These are phyloP conservation scores for Diaporthe capsici DNA, from an alignment of 2,329 filamentous ascomycete genomes.

Conservation along the genomic window DNA sequence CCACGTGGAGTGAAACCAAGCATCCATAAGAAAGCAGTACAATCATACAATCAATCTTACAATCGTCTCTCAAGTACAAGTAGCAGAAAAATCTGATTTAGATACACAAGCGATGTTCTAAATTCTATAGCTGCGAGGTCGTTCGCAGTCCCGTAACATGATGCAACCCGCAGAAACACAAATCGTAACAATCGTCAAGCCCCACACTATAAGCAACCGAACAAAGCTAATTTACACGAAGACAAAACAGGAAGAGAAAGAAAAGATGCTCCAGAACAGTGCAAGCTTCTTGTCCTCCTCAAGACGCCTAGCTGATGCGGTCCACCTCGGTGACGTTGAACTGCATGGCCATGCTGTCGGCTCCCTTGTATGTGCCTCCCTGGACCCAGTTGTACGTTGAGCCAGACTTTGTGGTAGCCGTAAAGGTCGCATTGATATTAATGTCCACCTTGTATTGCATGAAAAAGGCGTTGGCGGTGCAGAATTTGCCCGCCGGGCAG, in stretches of 20 bases:
- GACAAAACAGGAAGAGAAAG: not conserved
- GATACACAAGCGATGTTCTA: not conserved
- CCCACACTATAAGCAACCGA: not conserved
- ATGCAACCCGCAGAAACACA: not conserved
- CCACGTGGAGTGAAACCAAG: not conserved
- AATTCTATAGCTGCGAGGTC: not conserved
- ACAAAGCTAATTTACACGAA: conserved; percentile 3
- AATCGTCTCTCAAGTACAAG: not conserved
- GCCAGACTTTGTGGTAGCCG: conserved; percentile 39
- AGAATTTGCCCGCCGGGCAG: conserved; percentile 42
- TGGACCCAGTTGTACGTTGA: conserved; percentile 40
- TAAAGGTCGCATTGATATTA: conserved; percentile 41
- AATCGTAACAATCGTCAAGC: not conserved
- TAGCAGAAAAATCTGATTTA: not conserved
- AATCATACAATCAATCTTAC: not conserved
- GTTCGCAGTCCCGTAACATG: not conserved
- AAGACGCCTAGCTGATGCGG: conserved; percentile 3
- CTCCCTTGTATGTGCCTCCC: conserved; percentile 39
- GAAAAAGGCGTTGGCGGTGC: conserved; percentile 41
- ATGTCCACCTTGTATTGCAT: conserved; percentile 42
- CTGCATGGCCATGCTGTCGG: conserved; percentile 41
- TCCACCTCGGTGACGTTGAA: conserved; percentile 41
- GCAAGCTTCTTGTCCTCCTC: too few relatives aligned
- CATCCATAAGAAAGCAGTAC: too few relatives aligned
- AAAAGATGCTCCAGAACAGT: not conserved